Percentiles rank a stretch among this genome's conserved stretches.
These are phyloP conservation scores for Amanita brunnescens DNA, from an alignment of 768 basidiomycete genomes.

Conservation along the genomic window DNA sequence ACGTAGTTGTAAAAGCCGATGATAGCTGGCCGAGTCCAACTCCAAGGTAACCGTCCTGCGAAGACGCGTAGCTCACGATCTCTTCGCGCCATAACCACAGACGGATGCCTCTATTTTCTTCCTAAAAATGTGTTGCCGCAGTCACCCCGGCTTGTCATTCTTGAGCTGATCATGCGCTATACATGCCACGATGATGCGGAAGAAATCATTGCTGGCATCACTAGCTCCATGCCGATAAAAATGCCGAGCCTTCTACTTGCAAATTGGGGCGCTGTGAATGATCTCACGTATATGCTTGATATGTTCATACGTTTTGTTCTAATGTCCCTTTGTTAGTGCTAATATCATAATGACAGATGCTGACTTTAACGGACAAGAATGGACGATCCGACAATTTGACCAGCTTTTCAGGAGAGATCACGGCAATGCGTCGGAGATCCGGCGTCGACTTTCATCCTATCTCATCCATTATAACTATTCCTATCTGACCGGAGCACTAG, in stretches of 20 bases:
- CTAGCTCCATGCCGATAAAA: conserved; percentile 15
- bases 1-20: conserved; percentile 10
- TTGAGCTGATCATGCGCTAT: conserved; percentile 27
- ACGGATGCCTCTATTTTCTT: conserved; percentile 28
- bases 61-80: conserved; percentile 20
- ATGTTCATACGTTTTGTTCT: conserved; percentile 16
- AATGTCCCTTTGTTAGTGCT: neutral
- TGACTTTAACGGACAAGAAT: conserved; percentile 30
- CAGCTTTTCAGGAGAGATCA: conserved; percentile 19
- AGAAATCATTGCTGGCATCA: conserved; percentile 8
- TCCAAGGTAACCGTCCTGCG: conserved; percentile 11
- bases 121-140: conserved; percentile 25
- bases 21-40: conserved; percentile 11
- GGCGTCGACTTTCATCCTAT: conserved; percentile 13
- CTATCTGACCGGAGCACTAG: conserved; percentile 6
- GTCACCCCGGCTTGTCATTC: conserved; percentile 21
- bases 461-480: conserved; percentile 18
- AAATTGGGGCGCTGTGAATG: conserved; percentile 29
- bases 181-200: conserved; percentile 10
- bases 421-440: conserved; percentile 14
- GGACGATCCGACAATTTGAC: conserved; percentile 25
- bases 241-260: conserved; percentile 28
- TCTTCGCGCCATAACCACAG: conserved; percentile 28
- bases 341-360: conserved; percentile 23
- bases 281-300: conserved; percentile 27